phyloP scores from a whole-genome alignment of 2,329 filamentous ascomycete genomes.

The Amylocarpus encephaloides region DNA sequence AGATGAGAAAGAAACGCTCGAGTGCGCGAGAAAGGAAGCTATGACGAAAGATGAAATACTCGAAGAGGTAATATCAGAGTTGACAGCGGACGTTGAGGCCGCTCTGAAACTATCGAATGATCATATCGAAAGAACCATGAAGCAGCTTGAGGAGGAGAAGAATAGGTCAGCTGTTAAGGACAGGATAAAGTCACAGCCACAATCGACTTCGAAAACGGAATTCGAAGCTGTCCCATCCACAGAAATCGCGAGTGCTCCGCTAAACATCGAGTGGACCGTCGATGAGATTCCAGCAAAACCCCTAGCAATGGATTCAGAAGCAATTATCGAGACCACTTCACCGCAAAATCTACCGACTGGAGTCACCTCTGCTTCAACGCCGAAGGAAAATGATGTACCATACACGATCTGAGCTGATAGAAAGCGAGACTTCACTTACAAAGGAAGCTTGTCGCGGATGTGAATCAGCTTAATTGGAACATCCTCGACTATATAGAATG shows the following conservation, averaged over 20 bases:
- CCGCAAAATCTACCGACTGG: slow-evolving; percentile 7
- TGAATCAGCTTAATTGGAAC: no score
- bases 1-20: slow-evolving; percentile 26
- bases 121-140: slow-evolving; percentile 27
- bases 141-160: slow-evolving; percentile 14
- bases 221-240: background rate
- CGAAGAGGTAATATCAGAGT: slow-evolving; percentile 32
- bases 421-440: no score
- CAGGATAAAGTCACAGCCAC: background rate
- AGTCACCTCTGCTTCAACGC: background rate
- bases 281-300: slow-evolving; percentile 1
- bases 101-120: slow-evolving; percentile 29
- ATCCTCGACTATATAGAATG: no score
- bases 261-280: background rate
- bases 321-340: slow-evolving; percentile 10
- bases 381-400: background rate
- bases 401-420: no score
- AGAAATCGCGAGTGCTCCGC: background rate
- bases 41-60: slow-evolving; percentile 43
- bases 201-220: background rate
- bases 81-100: slow-evolving; percentile 33
- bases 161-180: background rate
- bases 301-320: slow-evolving; percentile 2
- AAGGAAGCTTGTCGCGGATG: no score
- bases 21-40: slow-evolving; percentile 8